phyloP scores from a whole-genome alignment of 2,329 filamentous ascomycete genomes.

The Fusarium temperatum region DNA sequence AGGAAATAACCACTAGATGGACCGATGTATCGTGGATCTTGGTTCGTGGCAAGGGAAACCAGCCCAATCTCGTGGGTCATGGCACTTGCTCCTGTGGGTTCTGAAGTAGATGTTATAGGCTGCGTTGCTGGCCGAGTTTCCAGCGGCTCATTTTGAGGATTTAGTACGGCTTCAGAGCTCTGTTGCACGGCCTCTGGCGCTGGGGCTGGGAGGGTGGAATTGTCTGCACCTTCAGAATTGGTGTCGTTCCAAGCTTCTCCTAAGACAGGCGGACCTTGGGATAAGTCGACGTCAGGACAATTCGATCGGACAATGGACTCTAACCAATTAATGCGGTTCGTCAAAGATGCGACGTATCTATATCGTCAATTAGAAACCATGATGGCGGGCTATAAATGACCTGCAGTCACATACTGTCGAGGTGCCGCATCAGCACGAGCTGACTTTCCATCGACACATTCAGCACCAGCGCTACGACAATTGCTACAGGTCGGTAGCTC shows the following conservation, averaged over 20 bases:
- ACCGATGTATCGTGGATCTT: slow-evolving; percentile 62
- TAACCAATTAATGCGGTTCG: slow-evolving; percentile 55
- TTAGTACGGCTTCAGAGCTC: accelerated
- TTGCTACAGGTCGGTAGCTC: slow-evolving; percentile 53
- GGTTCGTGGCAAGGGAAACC: slow-evolving; percentile 58
- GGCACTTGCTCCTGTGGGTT: slow-evolving; percentile 30
- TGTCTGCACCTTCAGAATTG: neutral
- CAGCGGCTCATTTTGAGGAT: neutral
- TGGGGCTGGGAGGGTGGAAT: neutral
- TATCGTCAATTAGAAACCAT: neutral
- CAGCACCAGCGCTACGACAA: slow-evolving; percentile 53
- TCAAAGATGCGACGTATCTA: slow-evolving; percentile 49
- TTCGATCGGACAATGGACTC: slow-evolving; percentile 54
- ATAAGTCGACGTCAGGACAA: slow-evolving; percentile 55
- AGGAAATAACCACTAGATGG: slow-evolving; percentile 65
- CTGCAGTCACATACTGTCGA: slow-evolving; percentile 47
- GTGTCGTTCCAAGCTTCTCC: slow-evolving; percentile 26
- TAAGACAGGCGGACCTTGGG: slow-evolving; percentile 24
- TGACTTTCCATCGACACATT: slow-evolving; percentile 57
- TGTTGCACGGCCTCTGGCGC: neutral
- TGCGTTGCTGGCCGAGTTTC: neutral
- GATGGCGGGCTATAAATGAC: accelerated
- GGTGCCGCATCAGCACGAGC: slow-evolving; percentile 51
- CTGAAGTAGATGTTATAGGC: neutral
- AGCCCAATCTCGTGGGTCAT: slow-evolving; percentile 62